Conservation (phyloP, 2,329 filamentous ascomycete species). For the Diaporthe vaccinii region DNA sequence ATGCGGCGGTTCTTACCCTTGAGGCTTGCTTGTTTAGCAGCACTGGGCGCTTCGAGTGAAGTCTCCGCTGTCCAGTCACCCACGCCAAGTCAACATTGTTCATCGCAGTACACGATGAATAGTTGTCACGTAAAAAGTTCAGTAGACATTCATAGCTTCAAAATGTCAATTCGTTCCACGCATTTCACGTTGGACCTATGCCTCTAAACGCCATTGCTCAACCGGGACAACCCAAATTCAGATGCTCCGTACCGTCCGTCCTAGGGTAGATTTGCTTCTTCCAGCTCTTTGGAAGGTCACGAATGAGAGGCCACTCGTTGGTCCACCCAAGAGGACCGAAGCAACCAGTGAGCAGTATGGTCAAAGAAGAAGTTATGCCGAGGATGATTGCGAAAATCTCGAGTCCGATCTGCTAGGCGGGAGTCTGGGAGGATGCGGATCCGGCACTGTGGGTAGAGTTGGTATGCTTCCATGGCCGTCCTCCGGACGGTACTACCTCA, state of each 20-base stretch:
- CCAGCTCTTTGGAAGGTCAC: neutral
- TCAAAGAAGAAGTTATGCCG: neutral
- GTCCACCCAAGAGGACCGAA: neutral
- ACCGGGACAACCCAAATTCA: slow-evolving; percentile 4
- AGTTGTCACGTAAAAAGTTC: neutral
- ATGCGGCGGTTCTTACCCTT: too few species aligned
- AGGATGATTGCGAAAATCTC: neutral
- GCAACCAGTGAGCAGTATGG: neutral
- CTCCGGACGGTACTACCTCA: neutral
- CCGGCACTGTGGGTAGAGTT: neutral
- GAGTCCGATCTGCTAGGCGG: neutral
- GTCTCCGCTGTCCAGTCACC: neutral
- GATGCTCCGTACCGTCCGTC: neutral
- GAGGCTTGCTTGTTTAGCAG: neutral
- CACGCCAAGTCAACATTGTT: neutral
- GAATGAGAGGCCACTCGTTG: slow-evolving; percentile 13
- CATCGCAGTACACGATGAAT: neutral
- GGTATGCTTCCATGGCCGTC: slow-evolving; percentile 4
- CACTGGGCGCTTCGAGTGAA: too few species aligned
- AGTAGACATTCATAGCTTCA: neutral
- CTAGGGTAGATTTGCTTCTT: neutral
- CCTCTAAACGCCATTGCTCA: slow-evolving; percentile 38
- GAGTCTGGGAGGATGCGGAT: neutral
- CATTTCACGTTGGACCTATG: slow-evolving; percentile 3
- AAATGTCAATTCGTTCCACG: slow-evolving; percentile 4